A percentile compares a stretch with the other conserved stretches of the same genome.
These are phyloP conservation scores for Cornus controversa DNA, from an alignment of 148 eudicot genomes.

Conservation along the genomic window DNA sequence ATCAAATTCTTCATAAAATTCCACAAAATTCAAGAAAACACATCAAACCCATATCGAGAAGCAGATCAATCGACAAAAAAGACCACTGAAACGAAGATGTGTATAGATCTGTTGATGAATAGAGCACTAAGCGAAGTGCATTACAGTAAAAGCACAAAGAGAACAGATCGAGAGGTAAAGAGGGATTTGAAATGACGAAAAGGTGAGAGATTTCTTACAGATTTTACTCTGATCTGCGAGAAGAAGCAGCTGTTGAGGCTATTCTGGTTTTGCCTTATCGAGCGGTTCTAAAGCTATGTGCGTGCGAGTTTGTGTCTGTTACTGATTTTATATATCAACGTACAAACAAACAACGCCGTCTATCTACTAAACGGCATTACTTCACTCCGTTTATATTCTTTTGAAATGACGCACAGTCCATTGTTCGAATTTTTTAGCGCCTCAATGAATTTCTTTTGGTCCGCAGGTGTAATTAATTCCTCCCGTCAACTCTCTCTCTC, in stretches of 20 bases:
- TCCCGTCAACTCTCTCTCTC: too few relatives aligned
- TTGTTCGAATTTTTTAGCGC: too few relatives aligned
- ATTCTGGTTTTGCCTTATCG: neutral
- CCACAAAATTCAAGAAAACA: neutral
- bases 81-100: neutral
- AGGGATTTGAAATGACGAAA: slow-evolving; percentile 1
- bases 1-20: neutral
- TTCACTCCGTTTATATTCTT: neutral
- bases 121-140: neutral
- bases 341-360: neutral
- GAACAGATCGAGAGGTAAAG: neutral
- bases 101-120: slow-evolving; percentile 8
- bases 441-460: too few relatives aligned
- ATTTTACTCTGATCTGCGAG: slow-evolving; percentile 6
- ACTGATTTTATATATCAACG: neutral
- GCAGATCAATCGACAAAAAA: neutral
- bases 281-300: neutral
- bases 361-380: neutral
- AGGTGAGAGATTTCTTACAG: slow-evolving; percentile 11
- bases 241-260: neutral
- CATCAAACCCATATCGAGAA: neutral
- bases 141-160: neutral
- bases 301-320: neutral
- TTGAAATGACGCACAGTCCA: neutral
- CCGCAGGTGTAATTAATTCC: too few relatives aligned